Base-by-base conservation (phyloP, 2,329 filamentous ascomycete genomes). In the Ophiocordyceps camponoti-leonardi region DNA sequence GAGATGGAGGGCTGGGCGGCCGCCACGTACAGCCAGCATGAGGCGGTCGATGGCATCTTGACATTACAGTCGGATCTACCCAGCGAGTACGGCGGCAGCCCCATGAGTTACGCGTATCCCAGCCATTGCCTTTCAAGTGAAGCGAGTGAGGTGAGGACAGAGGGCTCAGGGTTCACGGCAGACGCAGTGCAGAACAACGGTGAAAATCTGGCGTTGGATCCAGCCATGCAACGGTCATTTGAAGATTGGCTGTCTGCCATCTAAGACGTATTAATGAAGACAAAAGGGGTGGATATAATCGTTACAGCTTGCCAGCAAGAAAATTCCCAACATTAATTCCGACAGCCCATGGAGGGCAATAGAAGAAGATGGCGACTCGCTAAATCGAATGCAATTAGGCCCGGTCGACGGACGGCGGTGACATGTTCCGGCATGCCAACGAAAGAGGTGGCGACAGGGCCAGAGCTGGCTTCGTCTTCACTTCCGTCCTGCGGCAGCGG, bases 301-400 rank as follows among this genome's bases (percentile, higher is more conserved):
- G 18, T n/a, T 33, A 40, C 42, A 31, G 42, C 41, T 46, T 44
- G 45, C 45, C 45, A 41, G 45, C 45, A 46, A 46, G 45, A 46
- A 28, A 40, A 20, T 8, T 3, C n/a, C 33, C 33, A 37, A 37
- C 2, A 18, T 37, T 18, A 37, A 6, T 18, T 16, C 14, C 16
- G 10, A 37, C 33, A 18, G n/a, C 33, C 16, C 33, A 18, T 37
- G 16, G 8, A 37, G 16, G 33, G 33, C 33, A 7, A 7, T 8
- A n/a, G 14, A 16, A 37, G 6, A 37, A 37, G n/a, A 37, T 10
- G 33, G 13, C 6, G 6, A 4, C 37, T 22, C 37, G 37, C 37
- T 19, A 40, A 40, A 40, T 19, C 13, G 19, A 40, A 35, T 35
- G 11, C 8, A 35, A 12, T 13, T 2, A 37, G 6, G 33, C 33